phyloP scores from a whole-genome alignment of 1,139 yeast genomes.

The Geotrichum klebahnii region DNA sequence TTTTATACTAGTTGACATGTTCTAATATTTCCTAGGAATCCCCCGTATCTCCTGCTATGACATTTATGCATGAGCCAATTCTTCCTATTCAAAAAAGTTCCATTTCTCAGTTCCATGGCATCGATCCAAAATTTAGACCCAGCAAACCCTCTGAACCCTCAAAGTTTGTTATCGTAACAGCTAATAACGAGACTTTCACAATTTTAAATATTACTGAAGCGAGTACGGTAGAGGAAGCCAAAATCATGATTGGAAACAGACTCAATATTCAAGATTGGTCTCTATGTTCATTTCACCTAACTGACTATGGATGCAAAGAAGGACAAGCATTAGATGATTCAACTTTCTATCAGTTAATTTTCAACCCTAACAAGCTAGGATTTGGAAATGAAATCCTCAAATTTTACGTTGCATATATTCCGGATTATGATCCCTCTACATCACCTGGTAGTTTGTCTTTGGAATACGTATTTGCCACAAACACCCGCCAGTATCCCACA shows the following conservation, averaged over 20 bases:
- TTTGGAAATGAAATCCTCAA: slow-evolving; percentile 32
- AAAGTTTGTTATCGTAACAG: slow-evolving; percentile 51
- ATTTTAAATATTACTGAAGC: slow-evolving; percentile 46
- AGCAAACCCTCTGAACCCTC: slow-evolving; percentile 23
- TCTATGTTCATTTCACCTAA: slow-evolving; percentile 57
- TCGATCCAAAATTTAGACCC: slow-evolving; percentile 17
- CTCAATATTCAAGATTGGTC: slow-evolving; percentile 43
- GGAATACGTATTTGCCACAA: slow-evolving; percentile 21
- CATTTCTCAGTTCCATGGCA: neutral
- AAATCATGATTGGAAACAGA: slow-evolving; percentile 41
- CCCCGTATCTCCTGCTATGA: slow-evolving; percentile 18
- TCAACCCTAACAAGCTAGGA: slow-evolving; percentile 12
- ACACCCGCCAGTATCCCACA: slow-evolving; percentile 27
- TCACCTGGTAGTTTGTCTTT: slow-evolving; percentile 27
- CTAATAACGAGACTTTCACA: slow-evolving; percentile 53
- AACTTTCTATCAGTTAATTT: slow-evolving; percentile 43
- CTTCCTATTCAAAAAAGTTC: slow-evolving; percentile 1
- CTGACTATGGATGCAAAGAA: slow-evolving; percentile 62
- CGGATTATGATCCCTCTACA: slow-evolving; percentile 13
- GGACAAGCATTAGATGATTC: slow-evolving; percentile 58
- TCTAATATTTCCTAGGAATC: slow-evolving; percentile 15
- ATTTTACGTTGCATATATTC: slow-evolving; percentile 26
- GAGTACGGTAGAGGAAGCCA: slow-evolving; percentile 39
- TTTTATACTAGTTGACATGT: neutral
- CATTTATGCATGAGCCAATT: slow-evolving; percentile 3